Evolutionary conservation across 1,284 basidiomycete species (phyloP).

Genomic region (Ceratobasidium sp.): DNA sequence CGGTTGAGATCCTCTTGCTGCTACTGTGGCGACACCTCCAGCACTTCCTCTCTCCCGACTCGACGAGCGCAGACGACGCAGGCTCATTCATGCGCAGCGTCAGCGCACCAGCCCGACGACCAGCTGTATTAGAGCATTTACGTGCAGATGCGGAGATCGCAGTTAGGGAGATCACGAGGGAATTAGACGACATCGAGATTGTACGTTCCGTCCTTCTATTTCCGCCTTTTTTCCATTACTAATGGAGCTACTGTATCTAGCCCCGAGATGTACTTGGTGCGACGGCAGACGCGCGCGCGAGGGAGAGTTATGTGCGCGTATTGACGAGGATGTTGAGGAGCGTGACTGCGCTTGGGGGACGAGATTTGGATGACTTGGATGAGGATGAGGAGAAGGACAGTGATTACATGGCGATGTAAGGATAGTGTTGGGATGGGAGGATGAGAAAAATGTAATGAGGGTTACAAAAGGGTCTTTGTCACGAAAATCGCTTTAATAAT

Average conservation of each 20-base stretch:
- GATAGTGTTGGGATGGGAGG: too few species aligned
- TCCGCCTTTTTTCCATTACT: too few species aligned
- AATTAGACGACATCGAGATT: constrained; percentile 58
- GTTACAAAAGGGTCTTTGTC: too few species aligned
- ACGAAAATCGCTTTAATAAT: too few species aligned
- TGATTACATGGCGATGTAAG: constrained; percentile 20
- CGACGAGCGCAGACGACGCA: constrained; percentile 49
- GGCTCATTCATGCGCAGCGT: constrained; percentile 53
- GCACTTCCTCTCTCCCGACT: constrained; percentile 58
- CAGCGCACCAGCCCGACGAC: constrained; percentile 49
- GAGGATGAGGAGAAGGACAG: constrained; percentile 5
- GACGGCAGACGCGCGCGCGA: constrained; percentile 37
- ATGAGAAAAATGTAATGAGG: too few species aligned
- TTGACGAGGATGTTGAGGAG: constrained; percentile 36
- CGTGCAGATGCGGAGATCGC: constrained; percentile 54
- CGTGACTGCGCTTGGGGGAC: constrained; percentile 28
- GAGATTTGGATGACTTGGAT: constrained; percentile 17
- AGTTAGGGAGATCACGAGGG: constrained; percentile 55
- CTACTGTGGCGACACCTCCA: constrained; percentile 88
- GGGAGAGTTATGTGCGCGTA: constrained; percentile 37
- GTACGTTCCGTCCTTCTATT: constrained; percentile 52
- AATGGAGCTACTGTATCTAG: neutral
- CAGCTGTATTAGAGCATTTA: constrained; percentile 50
- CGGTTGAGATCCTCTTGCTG: constrained; percentile 85
- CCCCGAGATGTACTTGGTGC: constrained; percentile 38